A percentile compares a stretch with the other conserved stretches of the same genome.
phyloP scores from a whole-genome alignment of 192 early-diverging fungal species.

The Umbelopsis isabellina region DNA sequence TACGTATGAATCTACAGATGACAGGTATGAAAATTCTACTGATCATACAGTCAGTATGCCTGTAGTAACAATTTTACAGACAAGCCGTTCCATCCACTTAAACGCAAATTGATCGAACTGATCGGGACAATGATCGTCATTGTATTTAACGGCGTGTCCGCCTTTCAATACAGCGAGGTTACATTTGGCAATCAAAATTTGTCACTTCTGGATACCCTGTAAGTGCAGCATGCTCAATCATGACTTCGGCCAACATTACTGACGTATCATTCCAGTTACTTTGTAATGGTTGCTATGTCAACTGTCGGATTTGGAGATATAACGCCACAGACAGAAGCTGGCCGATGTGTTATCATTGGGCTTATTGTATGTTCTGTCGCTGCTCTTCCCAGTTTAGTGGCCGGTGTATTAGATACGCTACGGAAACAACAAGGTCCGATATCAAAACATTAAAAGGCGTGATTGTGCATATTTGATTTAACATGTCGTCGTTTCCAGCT shows the following conservation, averaged over 20 bases:
- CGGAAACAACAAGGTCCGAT: conserved; percentile 28
- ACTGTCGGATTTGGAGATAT: conserved; percentile 81
- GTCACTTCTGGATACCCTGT: conserved; percentile 38
- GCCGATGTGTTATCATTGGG: conserved; percentile 59
- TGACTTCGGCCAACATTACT: neutral
- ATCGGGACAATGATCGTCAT: conserved; percentile 54
- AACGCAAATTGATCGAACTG: conserved; percentile 56
- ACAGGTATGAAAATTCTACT: too few species aligned
- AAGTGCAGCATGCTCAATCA: neutral
- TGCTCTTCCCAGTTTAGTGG: conserved; percentile 60
- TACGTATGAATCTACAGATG: conserved; percentile 51
- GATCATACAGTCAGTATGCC: too few species aligned
- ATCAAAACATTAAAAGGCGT: neutral
- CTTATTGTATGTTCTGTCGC: conserved; percentile 65
- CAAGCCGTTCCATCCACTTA: conserved; percentile 51
- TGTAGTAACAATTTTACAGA: conserved; percentile 29
- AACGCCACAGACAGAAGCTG: conserved; percentile 54
- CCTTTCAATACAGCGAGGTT: conserved; percentile 64
- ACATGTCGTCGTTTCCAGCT: conserved; percentile 5
- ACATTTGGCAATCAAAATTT: conserved; percentile 45
- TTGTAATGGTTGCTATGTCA: conserved; percentile 68
- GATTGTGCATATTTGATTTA: too few species aligned
- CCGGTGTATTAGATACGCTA: conserved; percentile 46
- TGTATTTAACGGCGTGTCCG: conserved; percentile 62
- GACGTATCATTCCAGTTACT: conserved; percentile 39